phyloP scores from a whole-genome alignment of 139 green algal species.

The Tetraselmis striata region DNA sequence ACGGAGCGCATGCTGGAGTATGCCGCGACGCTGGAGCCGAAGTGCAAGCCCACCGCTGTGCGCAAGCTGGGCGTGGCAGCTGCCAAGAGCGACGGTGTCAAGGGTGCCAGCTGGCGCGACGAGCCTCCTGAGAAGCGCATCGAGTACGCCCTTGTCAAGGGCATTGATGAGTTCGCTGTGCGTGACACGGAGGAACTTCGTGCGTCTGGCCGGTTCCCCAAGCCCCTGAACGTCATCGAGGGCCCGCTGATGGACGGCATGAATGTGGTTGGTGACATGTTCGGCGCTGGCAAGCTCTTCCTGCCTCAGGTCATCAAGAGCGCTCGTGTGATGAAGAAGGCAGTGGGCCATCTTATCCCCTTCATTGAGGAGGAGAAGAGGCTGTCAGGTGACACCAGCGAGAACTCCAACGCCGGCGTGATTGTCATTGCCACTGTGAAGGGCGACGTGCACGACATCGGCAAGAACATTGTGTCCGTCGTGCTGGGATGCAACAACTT shows the following conservation, averaged over 20 bases:
- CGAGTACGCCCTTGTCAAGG: conserved; percentile 91
- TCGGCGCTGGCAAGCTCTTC: conserved; percentile 99
- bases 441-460: conserved; percentile 98
- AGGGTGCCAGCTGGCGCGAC: conserved; percentile 66
- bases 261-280: conserved; percentile 98
- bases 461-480: conserved; percentile 98
- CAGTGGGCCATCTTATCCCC: conserved; percentile 92
- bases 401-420: conserved; percentile 61
- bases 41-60: conserved; percentile 81
- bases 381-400: conserved; percentile 14
- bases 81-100: conserved; percentile 14
- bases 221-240: conserved; percentile 93
- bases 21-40: conserved; percentile 83
- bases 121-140: conserved; percentile 78
- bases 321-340: conserved; percentile 97
- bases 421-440: conserved; percentile 98
- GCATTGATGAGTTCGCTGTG: conserved; percentile 88
- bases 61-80: conserved; percentile 47
- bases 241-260: conserved; percentile 98
- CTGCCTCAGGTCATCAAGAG: conserved; percentile 99
- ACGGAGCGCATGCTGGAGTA: conserved; percentile 95
- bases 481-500: conserved; percentile 99
- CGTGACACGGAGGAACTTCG: conserved; percentile 89
- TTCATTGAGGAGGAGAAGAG: conserved; percentile 98
- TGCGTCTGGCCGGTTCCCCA: conserved; percentile 56